Evolutionary conservation across 2,329 filamentous ascomycete species (phyloP).

Genomic region (Aureobasidium musti): DNA sequence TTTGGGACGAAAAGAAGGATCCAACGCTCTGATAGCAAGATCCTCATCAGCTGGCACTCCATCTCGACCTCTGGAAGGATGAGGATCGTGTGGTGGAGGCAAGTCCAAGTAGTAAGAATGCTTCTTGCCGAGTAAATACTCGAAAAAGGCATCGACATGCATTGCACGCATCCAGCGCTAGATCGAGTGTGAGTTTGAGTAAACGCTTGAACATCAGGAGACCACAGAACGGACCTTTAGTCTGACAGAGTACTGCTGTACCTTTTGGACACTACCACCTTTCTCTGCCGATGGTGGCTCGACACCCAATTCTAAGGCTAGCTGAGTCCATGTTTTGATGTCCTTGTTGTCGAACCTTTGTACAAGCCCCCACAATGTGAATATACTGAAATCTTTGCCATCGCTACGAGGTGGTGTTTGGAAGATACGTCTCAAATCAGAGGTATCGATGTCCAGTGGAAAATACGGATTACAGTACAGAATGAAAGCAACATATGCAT

Average conservation of each 20-base stretch:
- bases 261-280: constrained; percentile 81
- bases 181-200: background rate
- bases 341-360: constrained; percentile 75
- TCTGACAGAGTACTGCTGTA: constrained; percentile 90
- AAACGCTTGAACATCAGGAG: background rate
- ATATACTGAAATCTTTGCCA: constrained; percentile 81
- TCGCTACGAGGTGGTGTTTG: constrained; percentile 80
- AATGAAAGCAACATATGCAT: constrained; percentile 82
- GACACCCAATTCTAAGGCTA: constrained; percentile 84
- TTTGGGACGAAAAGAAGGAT: constrained; percentile 71
- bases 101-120: constrained; percentile 80
- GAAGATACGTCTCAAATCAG: constrained; percentile 73
- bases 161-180: constrained; percentile 91
- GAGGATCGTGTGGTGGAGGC: constrained; percentile 64
- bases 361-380: constrained; percentile 74
- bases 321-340: constrained; percentile 88
- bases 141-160: constrained; percentile 93
- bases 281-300: constrained; percentile 79
- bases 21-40: constrained; percentile 77
- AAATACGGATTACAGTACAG: constrained; percentile 88
- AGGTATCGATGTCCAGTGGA: constrained; percentile 67
- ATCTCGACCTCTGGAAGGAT: constrained; percentile 69
- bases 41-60: constrained; percentile 85
- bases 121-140: constrained; percentile 76
- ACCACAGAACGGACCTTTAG: constrained; percentile 66